Evolutionary conservation across 192 early-diverging fungal genomes (phyloP).

Genomic region (Gonapodya sp.): DNA sequence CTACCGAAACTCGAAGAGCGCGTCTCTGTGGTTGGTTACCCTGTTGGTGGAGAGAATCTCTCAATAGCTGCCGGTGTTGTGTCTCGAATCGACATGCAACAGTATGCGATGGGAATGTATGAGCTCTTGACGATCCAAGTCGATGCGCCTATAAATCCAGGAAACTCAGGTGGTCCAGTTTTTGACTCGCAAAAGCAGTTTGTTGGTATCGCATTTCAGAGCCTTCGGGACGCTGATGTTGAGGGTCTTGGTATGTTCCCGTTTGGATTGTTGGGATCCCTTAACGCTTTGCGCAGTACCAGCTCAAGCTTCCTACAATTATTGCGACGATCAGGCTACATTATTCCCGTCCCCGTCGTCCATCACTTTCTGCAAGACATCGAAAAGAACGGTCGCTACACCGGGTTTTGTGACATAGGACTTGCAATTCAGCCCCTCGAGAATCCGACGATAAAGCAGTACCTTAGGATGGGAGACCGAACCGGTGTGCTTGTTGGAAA

Average conservation of each 20-base stretch:
- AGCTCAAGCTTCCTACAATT: background rate
- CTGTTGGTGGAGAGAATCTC: slow-evolving; percentile 8
- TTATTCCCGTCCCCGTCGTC: background rate
- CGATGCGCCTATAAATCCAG: slow-evolving; percentile 8
- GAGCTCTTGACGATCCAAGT: slow-evolving; percentile 1
- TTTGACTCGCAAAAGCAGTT: slow-evolving; percentile 2
- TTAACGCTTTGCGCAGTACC: no score
- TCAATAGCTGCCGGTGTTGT: background rate
- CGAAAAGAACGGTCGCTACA: background rate
- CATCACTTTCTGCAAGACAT: slow-evolving; percentile 7
- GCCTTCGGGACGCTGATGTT: background rate
- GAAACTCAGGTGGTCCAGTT: background rate
- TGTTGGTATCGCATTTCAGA: slow-evolving; percentile 6
- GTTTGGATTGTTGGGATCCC: no score
- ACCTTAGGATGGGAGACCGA: background rate
- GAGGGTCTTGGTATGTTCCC: background rate
- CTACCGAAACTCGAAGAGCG: slow-evolving; percentile 6
- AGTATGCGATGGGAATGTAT: slow-evolving; percentile 3
- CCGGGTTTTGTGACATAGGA: background rate
- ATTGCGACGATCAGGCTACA: background rate
- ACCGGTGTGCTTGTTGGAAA: background rate
- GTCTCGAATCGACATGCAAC: slow-evolving; percentile 7
- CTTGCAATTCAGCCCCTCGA: background rate
- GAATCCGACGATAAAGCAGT: slow-evolving; percentile 9
- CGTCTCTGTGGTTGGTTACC: slow-evolving; percentile 6